These are phyloP conservation scores for Mycena sanguinolenta DNA, from an alignment of 768 basidiomycete genomes.

Conservation along the genomic window DNA sequence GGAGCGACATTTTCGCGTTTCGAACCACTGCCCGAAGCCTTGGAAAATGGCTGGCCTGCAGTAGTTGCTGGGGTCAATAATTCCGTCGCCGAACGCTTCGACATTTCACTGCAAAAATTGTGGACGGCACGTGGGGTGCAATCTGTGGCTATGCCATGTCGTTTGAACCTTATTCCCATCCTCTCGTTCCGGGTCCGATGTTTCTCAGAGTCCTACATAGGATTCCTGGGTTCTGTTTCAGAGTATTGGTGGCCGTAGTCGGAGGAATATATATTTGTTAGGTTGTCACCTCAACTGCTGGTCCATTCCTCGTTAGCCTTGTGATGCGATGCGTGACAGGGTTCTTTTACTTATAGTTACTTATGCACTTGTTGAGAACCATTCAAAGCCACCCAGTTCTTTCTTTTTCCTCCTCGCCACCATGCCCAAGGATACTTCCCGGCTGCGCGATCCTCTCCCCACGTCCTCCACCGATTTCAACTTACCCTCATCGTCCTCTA, in stretches of 20 bases:
- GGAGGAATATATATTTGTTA: not conserved
- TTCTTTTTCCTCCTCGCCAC: constrained; percentile 43
- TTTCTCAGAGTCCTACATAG: too few relatives aligned
- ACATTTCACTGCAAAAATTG: constrained; percentile 55
- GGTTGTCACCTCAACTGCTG: constrained; percentile 1
- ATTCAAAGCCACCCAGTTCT: not conserved
- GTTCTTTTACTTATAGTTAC: too few relatives aligned
- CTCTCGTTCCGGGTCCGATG: not conserved
- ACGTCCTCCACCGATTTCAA: constrained; percentile 84
- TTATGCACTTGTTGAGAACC: constrained; percentile 22
- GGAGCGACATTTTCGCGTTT: constrained; percentile 55
- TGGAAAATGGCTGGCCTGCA: constrained; percentile 60
- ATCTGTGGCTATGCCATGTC: not conserved
- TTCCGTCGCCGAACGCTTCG: constrained; percentile 71
- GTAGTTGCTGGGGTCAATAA: constrained; percentile 47
- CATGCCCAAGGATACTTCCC: constrained; percentile 71
- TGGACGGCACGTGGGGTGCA: not conserved
- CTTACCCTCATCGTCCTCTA: constrained; percentile 64
- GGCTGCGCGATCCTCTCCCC: constrained; percentile 67
- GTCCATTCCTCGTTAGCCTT: constrained; percentile 5
- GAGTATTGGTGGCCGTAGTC: not conserved
- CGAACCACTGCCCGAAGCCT: constrained; percentile 58
- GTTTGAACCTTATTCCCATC: not conserved
- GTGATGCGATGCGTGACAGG: constrained; percentile 3
- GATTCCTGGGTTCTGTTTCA: not conserved